Evolutionary conservation across 2,329 filamentous ascomycete species (phyloP).

Genomic region (Cladosporium sp.): DNA sequence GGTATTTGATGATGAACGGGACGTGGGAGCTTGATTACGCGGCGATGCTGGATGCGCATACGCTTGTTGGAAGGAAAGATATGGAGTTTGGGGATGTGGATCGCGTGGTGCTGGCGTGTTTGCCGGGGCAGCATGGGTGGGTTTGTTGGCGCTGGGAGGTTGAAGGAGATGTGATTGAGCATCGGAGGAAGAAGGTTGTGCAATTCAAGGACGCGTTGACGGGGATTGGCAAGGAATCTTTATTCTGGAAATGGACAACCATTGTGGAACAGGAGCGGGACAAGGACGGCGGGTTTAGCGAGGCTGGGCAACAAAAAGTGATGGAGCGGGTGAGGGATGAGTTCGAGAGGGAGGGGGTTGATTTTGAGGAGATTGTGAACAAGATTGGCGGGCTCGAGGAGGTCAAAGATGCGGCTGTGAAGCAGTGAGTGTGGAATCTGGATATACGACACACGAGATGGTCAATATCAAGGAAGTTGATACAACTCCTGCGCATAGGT

Average conservation of each 20-base stretch:
- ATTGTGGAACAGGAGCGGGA: slow-evolving; percentile 85
- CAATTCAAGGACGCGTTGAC: slow-evolving; percentile 75
- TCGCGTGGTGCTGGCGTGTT: slow-evolving; percentile 68
- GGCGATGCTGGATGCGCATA: slow-evolving; percentile 73
- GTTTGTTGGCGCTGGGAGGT: slow-evolving; percentile 50
- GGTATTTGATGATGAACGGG: slow-evolving; percentile 80
- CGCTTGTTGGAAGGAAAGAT: slow-evolving; percentile 61
- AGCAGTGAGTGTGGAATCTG: neutral
- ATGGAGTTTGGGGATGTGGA: slow-evolving; percentile 66
- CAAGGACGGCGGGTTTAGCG: slow-evolving; percentile 74
- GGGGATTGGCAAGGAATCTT: slow-evolving; percentile 76
- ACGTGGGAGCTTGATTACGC: slow-evolving; percentile 88
- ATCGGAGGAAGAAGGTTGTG: slow-evolving; percentile 71
- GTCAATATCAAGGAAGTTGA: neutral
- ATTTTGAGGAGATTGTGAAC: slow-evolving; percentile 79
- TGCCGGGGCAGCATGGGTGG: slow-evolving; percentile 63
- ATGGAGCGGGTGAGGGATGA: slow-evolving; percentile 73
- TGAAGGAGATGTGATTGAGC: slow-evolving; percentile 56
- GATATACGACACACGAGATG: neutral
- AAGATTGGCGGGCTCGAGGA: slow-evolving; percentile 65
- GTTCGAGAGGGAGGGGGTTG: slow-evolving; percentile 72
- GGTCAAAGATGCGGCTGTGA: slow-evolving; percentile 32
- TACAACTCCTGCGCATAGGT: too few relatives aligned
- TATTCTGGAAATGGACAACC: slow-evolving; percentile 93
- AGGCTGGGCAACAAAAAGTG: slow-evolving; percentile 69